Evolutionary conservation across 805 yeast species (phyloP), one percentile per base, ranked within the genome.

Genomic region (Metschnikowia anglica): DNA sequence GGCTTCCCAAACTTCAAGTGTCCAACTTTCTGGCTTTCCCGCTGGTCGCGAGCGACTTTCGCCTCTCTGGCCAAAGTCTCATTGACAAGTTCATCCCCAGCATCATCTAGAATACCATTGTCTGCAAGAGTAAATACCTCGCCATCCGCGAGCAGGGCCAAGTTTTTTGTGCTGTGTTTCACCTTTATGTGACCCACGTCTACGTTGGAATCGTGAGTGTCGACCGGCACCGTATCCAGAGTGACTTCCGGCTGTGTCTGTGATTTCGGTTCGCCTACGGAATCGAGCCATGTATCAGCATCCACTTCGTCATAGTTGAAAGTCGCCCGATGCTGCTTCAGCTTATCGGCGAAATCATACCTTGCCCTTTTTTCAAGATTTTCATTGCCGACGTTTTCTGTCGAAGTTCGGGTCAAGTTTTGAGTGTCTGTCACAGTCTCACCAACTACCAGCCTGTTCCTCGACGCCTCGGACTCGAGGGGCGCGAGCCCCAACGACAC

Each of bases 51-150:
- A 40, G 62, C 53, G n/a, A 65, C 58, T 44, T 61, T 66, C 2
- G 57, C 52, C 13, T 54, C 43, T 47, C 44, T 25, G 12, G 44
- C 20, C 47, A 60, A 56, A 46, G 52, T 59, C n/a, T 70, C 74
- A 39, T 78, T 70, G 21, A 59, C 68, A 23, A 81, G 55, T 20
- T 52, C 55, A 31, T 60, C 68, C 5, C 47, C 59, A 18, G 55
- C 56, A 6, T 55, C 65, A 13, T 59, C 74, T 12, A 69, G 49
- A 12, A 76, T 47, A 17, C 62, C 60, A n/a, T 58, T 51, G 49
- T 81, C 87, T 36, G 78, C 73, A 37, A 85, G 63, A 0, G 89
- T 84, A 39, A 85, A 62, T 2, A 83, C 66, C 0, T 69, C 76
- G 5, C 70, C 67, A n/a, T 62, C 72, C 4, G 63, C 58, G 1